Evolutionary conservation across 2,329 filamentous ascomycete genomes (phyloP).

Genomic region (Metarhizium sp.): DNA sequence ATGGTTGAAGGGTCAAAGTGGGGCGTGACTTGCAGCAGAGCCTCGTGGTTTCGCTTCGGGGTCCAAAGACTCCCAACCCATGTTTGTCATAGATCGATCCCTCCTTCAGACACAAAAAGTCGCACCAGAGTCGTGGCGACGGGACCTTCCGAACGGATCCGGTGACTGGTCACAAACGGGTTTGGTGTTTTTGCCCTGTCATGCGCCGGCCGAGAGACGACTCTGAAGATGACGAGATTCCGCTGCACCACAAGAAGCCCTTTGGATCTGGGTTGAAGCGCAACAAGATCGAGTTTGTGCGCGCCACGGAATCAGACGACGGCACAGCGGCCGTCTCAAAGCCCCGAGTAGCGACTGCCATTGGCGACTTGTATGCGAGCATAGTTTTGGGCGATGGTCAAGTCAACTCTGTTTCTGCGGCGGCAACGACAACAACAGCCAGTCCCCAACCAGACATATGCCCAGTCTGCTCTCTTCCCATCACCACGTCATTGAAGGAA

Average conservation of each 20-base stretch:
- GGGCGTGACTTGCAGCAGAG: too few relatives aligned
- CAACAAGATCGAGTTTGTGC: conserved; percentile 47
- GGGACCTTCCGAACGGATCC: neutral
- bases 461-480: conserved; percentile 25
- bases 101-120: neutral
- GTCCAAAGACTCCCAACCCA: too few relatives aligned
- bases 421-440: conserved; percentile 7
- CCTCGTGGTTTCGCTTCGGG: too few relatives aligned
- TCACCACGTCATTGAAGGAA: conserved; percentile 20
- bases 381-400: conserved; percentile 47
- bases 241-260: conserved; percentile 42
- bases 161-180: neutral
- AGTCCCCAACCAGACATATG: conserved; percentile 15
- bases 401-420: neutral
- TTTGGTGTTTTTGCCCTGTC: neutral
- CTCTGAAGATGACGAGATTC: conserved; percentile 28
- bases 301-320: conserved; percentile 32
- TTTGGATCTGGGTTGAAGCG: conserved; percentile 49
- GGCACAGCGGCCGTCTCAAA: conserved; percentile 16
- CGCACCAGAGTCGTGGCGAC: neutral
- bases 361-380: conserved; percentile 55
- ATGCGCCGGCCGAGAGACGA: conserved; percentile 20
- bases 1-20: too few relatives aligned
- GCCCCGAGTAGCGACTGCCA: conserved; percentile 15
- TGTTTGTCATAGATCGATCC: too few relatives aligned